Evolutionary conservation across 768 basidiomycete genomes (phyloP), one percentile per base, ranked within the genome.

Genomic region (Ramaria rubella): DNA sequence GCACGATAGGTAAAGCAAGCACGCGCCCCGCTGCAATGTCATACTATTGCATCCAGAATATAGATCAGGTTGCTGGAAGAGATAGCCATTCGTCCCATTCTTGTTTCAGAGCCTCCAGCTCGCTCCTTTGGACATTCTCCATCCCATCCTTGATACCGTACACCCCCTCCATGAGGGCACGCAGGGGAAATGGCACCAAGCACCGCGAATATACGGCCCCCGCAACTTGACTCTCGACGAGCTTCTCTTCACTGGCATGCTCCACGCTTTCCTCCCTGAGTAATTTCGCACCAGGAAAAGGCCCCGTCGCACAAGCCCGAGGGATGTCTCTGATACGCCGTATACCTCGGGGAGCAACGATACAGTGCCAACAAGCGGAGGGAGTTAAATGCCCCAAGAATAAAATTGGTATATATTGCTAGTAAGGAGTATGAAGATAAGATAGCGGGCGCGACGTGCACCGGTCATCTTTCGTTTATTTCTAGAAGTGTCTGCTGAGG

Each of bases 341-440:
- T 74, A 64, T 9, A 90, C 70, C n/a, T 77, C 74, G 1, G 64
- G 62, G 45, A 83, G 64, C n/a, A 87, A 75, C 11, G 73, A 74
- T 12, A 80, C 71, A 2, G 91, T 2, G 88, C 87, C 12, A 95
- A 80, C 11, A 92, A 75, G 3, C 94, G 85, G 21, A 97, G 73
- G 2, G 83, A 77, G 67, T 97, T 97, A 43, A 97, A 72, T 1
- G 85, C 76, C 5, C 80, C 76, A 3, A 94, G 73, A 23, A 92
- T 70, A 3, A 82, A 78, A 64, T 97, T 96, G 40, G 85, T 77
- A 58, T 81, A 78, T 36, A 76, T 70, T 1, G 90, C 93, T 2
- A 95, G 73, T 0, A 87, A 85, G 2, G 89, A 83, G 63, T 86
- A 92, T 2, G 85, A 77, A 0, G 84, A 77, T 34, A 94, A 73